Conservation (phyloP, 1,284 basidiomycete genomes). For the Sporisorium graminicola region DNA sequence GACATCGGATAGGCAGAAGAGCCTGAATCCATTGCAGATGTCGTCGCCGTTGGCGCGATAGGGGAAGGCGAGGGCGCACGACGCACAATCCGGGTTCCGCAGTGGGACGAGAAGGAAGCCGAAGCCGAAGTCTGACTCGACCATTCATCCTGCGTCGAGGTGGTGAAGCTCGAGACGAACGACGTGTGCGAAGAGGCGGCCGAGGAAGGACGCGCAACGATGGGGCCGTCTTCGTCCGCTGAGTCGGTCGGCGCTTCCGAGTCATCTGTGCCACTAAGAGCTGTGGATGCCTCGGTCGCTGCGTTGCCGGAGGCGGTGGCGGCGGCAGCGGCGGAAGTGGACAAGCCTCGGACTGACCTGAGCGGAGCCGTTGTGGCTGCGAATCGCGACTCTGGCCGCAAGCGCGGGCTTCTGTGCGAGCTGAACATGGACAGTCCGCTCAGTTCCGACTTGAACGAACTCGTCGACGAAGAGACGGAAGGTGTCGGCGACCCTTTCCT, state of each 20-base stretch:
- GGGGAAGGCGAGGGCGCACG: slow-evolving; percentile 13
- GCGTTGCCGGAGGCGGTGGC: background rate
- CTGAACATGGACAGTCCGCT: slow-evolving; percentile 27
- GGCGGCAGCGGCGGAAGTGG: slow-evolving; percentile 8
- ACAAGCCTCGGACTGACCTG: slow-evolving; percentile 12
- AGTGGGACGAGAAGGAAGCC: slow-evolving; percentile 12
- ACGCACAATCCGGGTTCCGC: slow-evolving; percentile 23
- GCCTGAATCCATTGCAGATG: background rate
- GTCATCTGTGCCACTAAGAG: background rate
- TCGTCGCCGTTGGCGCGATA: background rate
- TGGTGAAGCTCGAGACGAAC: slow-evolving; percentile 27
- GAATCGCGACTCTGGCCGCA: slow-evolving; percentile 18
- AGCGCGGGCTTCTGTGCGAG: slow-evolving; percentile 21
- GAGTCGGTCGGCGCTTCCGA: background rate
- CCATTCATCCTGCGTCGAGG: slow-evolving; percentile 31
- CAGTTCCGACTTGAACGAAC: slow-evolving; percentile 35
- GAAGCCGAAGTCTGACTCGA: slow-evolving; percentile 24
- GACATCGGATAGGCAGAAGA: background rate
- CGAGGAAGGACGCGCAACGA: slow-evolving; percentile 41
- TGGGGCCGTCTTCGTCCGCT: slow-evolving; percentile 25
- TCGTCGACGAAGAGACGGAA: slow-evolving; percentile 20
- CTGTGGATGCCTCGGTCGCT: background rate
- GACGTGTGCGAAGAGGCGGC: slow-evolving; percentile 34
- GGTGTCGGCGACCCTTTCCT: slow-evolving; percentile 26
- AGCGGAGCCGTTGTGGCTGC: slow-evolving; percentile 2